Evolutionary conservation across 768 basidiomycete genomes (phyloP).

Genomic region (Thelephora aurantiotincta): DNA sequence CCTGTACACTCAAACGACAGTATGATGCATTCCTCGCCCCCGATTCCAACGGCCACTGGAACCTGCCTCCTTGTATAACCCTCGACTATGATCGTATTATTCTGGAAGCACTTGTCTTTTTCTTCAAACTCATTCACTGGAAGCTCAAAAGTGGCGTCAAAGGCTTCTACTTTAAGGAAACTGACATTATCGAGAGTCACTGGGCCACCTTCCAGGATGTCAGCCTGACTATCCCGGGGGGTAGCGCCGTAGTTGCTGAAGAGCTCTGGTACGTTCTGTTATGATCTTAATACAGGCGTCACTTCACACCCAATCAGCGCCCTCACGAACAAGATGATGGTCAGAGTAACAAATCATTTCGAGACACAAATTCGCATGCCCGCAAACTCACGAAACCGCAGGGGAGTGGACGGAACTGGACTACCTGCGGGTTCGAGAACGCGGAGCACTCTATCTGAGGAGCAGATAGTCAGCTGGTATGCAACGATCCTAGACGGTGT

Average conservation of each 20-base stretch:
- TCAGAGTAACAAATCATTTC: constrained; percentile 87
- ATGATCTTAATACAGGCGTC: background rate
- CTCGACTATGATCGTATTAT: constrained; percentile 86
- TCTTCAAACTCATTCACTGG: constrained; percentile 92
- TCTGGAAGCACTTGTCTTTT: constrained; percentile 71
- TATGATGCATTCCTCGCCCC: constrained; percentile 85
- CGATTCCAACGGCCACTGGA: constrained; percentile 81
- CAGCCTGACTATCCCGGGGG: constrained; percentile 74
- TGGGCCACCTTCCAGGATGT: constrained; percentile 94
- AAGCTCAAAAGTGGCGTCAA: constrained; percentile 88
- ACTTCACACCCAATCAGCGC: constrained; percentile 34
- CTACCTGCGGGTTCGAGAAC: constrained; percentile 20
- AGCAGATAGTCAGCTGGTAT: constrained; percentile 82
- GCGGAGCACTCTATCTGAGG: constrained; percentile 52
- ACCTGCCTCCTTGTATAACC: constrained; percentile 74
- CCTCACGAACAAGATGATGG: constrained; percentile 84
- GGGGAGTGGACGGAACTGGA: background rate
- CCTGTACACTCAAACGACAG: constrained; percentile 90
- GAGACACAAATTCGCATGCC: constrained; percentile 85
- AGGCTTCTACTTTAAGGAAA: constrained; percentile 94
- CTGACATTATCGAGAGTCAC: constrained; percentile 92
- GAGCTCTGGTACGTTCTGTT: constrained; percentile 66
- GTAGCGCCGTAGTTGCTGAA: constrained; percentile 85
- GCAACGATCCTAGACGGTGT: constrained; percentile 89
- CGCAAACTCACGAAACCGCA: constrained; percentile 1